Evolutionary conservation across 2,329 filamentous ascomycete species (phyloP), one percentile per base, ranked within the genome.

Genomic region (Talaromyces sp.): DNA sequence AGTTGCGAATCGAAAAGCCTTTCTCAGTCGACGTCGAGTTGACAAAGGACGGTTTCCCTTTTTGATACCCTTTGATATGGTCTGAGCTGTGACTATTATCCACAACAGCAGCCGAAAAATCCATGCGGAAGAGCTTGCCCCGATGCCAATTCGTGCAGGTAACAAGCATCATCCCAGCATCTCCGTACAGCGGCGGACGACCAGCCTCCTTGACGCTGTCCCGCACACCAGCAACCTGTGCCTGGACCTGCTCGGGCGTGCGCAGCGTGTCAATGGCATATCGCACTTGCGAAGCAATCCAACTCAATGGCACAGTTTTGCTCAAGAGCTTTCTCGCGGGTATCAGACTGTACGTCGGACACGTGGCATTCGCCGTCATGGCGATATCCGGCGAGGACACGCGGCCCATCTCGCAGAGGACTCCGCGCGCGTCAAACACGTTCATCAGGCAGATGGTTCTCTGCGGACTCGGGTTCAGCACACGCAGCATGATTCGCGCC

Each of bases 91-190:
- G 11, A 24, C 6, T n/a, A 17, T 35, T 56, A 64, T 38, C 57
- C 35, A 66, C 10, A 32, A 72, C 43, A 14, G 68, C 65, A 26
- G 61, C 43, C 46, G 69, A 68, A 54, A 80, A 80, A 64, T 80
- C 75, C 7, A 68, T 65, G 1, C 71, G 65, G 50, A 72, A 74
- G 24, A 80, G 65, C 41, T 71, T 66, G 8, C 68, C 74, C 50
- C 72, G 72, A 5, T 70, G 66, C 75, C 75, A 78, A 62, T 80
- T 80, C 9, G 69, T 74, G 38, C 74, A 69, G 2, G 65, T 59
- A n/a, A 80, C 57, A 8, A 79, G 66, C 11, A 71, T 35, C 38
- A 68, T 66, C 41, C 69, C 64, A 0, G 72, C 38, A 11, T 72
- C 68, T 5, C 77, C 75, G 35, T 69, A 74, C 1, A 72, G 54